Evolutionary conservation across 2,329 filamentous ascomycete species (phyloP), one percentile per base, ranked within the genome.

Genomic region (Phoma herbarum): DNA sequence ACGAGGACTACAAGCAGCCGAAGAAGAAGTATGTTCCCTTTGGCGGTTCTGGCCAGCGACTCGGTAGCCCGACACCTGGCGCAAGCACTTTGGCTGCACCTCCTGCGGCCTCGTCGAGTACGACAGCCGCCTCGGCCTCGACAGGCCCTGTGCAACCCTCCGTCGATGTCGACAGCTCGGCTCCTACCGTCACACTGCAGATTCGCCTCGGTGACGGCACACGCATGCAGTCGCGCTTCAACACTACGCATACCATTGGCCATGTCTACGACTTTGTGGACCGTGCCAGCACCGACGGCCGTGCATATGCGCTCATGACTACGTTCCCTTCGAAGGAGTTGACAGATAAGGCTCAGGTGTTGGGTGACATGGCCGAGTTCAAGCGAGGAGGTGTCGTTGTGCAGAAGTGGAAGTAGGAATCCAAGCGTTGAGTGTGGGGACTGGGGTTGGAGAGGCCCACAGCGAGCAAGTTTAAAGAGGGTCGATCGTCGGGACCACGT

Each of bases 241-340:
- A 95, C 79, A 88, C 89, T 0, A 88, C 85, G 0, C 88, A 92
- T 67, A 95, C 91, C 0, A 79, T 96, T 45, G 89, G 87, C 16
- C 89, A 94, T 64, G 84, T 96, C 9, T 94, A 95, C 75, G 81
- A 83, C 9, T 94, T 94, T 68, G 86, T 94, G 60, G 80, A 85
- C 58, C 82, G 84, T n/a, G 84, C 90, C 0, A 88, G 85, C 25
- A 75, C 87, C 0, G 83, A 83, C 7, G 84, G 85, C 48, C 79
- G 91, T n/a, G 68, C 83, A 4, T 95, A 90, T 83, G 89, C 91
- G 2, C 80, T 96, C 42, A 90, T 89, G 63, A 95, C 91, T 0
- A 94, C 91, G 0, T 95, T 95, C 76, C 91, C 91, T 4, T 92
- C 87, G 71, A 93, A 92, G 78, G 90, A 94, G 52, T 85, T 94